These are phyloP conservation scores for Diaporthe destruens DNA, from an alignment of 2,329 filamentous ascomycete genomes.

Conservation along the genomic window DNA sequence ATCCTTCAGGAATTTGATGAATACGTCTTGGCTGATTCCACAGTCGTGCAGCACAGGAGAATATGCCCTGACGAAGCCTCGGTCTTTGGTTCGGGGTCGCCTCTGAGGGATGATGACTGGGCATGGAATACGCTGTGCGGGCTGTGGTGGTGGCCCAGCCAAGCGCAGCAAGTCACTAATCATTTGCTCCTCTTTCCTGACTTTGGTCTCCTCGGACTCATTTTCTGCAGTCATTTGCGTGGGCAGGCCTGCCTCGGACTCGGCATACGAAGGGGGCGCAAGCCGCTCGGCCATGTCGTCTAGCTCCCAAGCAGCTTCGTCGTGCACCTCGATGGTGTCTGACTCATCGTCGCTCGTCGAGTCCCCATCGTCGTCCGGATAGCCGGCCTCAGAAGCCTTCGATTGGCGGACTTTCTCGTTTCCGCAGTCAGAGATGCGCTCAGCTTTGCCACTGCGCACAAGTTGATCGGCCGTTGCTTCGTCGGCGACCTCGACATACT, in stretches of 20 bases:
- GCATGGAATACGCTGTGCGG: slow-evolving; percentile 44
- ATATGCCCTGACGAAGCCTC: slow-evolving; percentile 56
- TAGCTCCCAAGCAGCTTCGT: slow-evolving; percentile 47
- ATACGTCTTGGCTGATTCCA: slow-evolving; percentile 53
- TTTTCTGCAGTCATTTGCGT: not conserved
- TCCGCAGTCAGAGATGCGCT: slow-evolving; percentile 16
- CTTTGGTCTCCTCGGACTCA: slow-evolving; percentile 41
- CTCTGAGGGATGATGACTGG: slow-evolving; percentile 57
- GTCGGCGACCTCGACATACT: slow-evolving; percentile 39
- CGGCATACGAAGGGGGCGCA: slow-evolving; percentile 40
- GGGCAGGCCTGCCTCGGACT: not conserved
- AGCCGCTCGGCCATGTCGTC: slow-evolving; percentile 45
- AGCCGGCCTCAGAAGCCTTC: slow-evolving; percentile 15
- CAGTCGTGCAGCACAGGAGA: slow-evolving; percentile 51
- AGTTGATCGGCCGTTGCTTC: slow-evolving; percentile 32
- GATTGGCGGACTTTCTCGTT: slow-evolving; percentile 22
- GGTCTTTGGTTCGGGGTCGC: slow-evolving; percentile 50
- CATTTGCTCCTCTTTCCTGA: slow-evolving; percentile 43
- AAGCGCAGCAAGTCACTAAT: slow-evolving; percentile 43
- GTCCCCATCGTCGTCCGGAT: slow-evolving; percentile 28
- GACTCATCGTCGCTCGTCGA: slow-evolving; percentile 32
- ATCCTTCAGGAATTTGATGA: slow-evolving; percentile 53
- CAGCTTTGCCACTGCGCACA: slow-evolving; percentile 25
- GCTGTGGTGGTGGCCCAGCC: slow-evolving; percentile 43
- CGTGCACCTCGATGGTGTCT: slow-evolving; percentile 18